Percentiles rank a stretch among this genome's conserved stretches.
These are phyloP conservation scores for Podochytrium sp. DNA, from an alignment of 192 early-diverging fungal species.

Conservation along the genomic window DNA sequence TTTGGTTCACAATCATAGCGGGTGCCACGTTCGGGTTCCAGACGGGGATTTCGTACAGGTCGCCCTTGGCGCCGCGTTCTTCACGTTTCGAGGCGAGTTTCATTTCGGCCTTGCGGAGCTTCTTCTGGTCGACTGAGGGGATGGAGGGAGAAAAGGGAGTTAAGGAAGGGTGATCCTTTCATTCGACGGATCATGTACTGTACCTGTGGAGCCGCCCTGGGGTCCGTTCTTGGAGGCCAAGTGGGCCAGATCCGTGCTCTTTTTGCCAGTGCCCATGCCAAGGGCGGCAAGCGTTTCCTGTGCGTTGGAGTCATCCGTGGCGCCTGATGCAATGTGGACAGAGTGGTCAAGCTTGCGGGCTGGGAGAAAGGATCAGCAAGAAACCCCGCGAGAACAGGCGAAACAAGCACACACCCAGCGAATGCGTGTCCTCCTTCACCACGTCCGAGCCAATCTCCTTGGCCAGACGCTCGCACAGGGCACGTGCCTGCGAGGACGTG, in stretches of 20 bases:
- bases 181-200: too few species aligned
- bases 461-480: conserved; percentile 5
- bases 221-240: conserved; percentile 26
- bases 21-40: conserved; percentile 63
- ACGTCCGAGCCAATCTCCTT: background rate
- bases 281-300: conserved; percentile 20
- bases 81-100: conserved; percentile 91
- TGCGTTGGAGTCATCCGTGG: background rate
- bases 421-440: background rate
- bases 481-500: background rate
- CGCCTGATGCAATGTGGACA: conserved; percentile 3
- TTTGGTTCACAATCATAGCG: conserved; percentile 84
- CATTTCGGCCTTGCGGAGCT: conserved; percentile 89
- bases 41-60: conserved; percentile 62
- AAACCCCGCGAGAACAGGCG: too few species aligned
- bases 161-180: background rate
- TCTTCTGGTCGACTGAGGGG: conserved; percentile 61
- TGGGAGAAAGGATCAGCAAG: background rate
- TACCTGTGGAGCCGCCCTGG: conserved; percentile 12
- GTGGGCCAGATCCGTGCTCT: conserved; percentile 19
- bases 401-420: too few species aligned
- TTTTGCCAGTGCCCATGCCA: conserved; percentile 3
- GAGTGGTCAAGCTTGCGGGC: background rate
- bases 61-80: conserved; percentile 72
- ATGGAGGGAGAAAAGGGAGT: background rate